phyloP scores from a whole-genome alignment of 2,329 filamentous ascomycete species.

The Fusarium sp. region DNA sequence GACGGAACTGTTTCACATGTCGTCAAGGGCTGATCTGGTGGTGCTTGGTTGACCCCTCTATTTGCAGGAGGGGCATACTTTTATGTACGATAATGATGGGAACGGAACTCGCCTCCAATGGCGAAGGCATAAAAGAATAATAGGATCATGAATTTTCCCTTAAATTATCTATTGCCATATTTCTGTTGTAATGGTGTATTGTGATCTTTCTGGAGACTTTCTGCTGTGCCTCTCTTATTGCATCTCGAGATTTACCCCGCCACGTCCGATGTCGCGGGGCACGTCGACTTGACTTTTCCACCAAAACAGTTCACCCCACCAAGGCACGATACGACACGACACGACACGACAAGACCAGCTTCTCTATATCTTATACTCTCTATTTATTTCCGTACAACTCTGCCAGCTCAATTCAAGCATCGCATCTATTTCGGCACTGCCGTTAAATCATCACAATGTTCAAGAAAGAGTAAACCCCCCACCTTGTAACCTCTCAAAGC shows the following conservation, averaged over 20 bases:
- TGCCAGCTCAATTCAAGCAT: neutral
- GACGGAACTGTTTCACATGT: slow-evolving; percentile 73
- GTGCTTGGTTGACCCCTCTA: slow-evolving; percentile 8
- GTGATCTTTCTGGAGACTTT: neutral
- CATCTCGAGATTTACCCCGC: slow-evolving; percentile 50
- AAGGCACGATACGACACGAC: slow-evolving; percentile 24
- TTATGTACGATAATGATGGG: slow-evolving; percentile 31
- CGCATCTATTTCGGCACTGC: neutral
- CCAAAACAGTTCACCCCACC: slow-evolving; percentile 41
- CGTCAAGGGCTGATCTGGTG: slow-evolving; percentile 60
- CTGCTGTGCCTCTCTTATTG: slow-evolving; percentile 39
- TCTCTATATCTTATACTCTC: neutral
- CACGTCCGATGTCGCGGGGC: slow-evolving; percentile 45
- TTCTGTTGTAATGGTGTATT: neutral
- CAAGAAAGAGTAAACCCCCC: slow-evolving; percentile 81
- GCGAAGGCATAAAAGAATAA: slow-evolving; percentile 25
- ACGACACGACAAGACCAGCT: slow-evolving; percentile 1
- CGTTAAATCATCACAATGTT: slow-evolving; percentile 73
- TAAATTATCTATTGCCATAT: neutral
- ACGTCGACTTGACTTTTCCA: slow-evolving; percentile 44
- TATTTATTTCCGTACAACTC: neutral
- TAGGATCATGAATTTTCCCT: neutral
- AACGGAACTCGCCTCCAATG: neutral
- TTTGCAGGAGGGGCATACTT: neutral
- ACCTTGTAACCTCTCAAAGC: slow-evolving; percentile 3